Conservation (phyloP, 306 rosid genomes). For the Begonia loranthoides region DNA sequence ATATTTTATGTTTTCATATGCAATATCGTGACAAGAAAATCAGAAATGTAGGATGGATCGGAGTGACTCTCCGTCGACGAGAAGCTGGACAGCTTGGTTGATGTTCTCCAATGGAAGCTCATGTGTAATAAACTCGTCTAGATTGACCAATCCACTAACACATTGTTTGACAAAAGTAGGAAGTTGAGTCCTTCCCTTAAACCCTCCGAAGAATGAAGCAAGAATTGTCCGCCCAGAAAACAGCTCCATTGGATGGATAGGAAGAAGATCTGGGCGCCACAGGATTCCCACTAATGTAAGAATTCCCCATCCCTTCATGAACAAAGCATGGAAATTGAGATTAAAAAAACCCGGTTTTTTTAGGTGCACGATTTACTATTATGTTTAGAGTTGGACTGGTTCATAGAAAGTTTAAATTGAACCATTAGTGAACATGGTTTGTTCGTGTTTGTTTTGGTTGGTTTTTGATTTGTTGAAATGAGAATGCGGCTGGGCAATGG, state of each 20-base stretch:
- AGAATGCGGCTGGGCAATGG: too few relatives aligned
- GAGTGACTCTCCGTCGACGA: constrained; percentile 45
- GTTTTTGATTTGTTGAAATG: too few relatives aligned
- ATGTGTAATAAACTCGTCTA: constrained; percentile 67
- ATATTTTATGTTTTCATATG: too few relatives aligned
- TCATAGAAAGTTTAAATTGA: too few relatives aligned
- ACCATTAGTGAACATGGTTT: too few relatives aligned
- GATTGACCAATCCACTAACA: constrained; percentile 41
- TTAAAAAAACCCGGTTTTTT: too few relatives aligned
- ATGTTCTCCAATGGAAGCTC: constrained; percentile 77
- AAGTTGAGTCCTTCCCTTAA: constrained; percentile 64
- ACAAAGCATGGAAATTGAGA: not conserved
- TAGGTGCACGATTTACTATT: too few relatives aligned
- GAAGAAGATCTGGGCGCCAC: constrained; percentile 40
- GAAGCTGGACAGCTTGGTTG: constrained; percentile 54
- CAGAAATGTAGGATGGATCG: constrained; percentile 53
- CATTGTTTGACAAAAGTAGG: constrained; percentile 60
- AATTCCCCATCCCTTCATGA: constrained; percentile 63
- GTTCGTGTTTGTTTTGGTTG: too few relatives aligned
- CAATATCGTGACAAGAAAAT: not conserved
- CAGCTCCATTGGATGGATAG: constrained; percentile 78
- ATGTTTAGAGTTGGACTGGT: too few relatives aligned
- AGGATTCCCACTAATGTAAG: constrained; percentile 66
- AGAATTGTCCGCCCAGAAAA: constrained; percentile 42
- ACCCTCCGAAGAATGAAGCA: constrained; percentile 64